phyloP scores from a whole-genome alignment of 768 basidiomycete genomes.

The Leucocoprinus birnbaumii region DNA sequence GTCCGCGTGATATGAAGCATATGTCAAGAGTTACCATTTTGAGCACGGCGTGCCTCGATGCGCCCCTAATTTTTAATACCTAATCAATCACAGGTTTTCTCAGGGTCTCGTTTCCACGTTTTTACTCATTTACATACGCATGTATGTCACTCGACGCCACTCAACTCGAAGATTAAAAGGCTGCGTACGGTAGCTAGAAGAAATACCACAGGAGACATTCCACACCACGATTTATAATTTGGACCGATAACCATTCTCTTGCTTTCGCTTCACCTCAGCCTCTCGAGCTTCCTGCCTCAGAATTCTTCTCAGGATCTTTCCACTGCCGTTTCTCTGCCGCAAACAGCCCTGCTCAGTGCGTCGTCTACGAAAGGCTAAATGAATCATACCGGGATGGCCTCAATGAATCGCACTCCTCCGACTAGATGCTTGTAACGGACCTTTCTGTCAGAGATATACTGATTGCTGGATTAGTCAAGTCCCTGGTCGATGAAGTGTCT shows the following conservation, averaged over 20 bases:
- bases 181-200: too few species aligned
- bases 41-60: too few species aligned
- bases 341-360: not conserved
- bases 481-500: not conserved
- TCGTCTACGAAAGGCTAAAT: not conserved
- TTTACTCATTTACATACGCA: too few species aligned
- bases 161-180: too few species aligned
- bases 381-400: constrained; percentile 28
- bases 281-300: constrained; percentile 22
- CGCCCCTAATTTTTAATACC: too few species aligned
- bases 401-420: constrained; percentile 35
- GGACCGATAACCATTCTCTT: too few species aligned
- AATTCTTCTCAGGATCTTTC: constrained; percentile 48
- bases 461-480: constrained; percentile 34
- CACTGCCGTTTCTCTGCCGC: constrained; percentile 50
- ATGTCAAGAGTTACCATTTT: too few species aligned
- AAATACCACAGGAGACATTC: too few species aligned
- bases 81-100: too few species aligned
- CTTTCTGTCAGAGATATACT: constrained; percentile 50
- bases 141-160: too few species aligned
- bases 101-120: too few species aligned
- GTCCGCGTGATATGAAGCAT: not conserved
- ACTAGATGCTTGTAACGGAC: constrained; percentile 49
- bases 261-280: constrained; percentile 12
- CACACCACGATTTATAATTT: too few species aligned